Evolutionary conservation across 2,329 filamentous ascomycete genomes (phyloP), one percentile per base, ranked within the genome.

Genomic region (Aureobasidium sp.): DNA sequence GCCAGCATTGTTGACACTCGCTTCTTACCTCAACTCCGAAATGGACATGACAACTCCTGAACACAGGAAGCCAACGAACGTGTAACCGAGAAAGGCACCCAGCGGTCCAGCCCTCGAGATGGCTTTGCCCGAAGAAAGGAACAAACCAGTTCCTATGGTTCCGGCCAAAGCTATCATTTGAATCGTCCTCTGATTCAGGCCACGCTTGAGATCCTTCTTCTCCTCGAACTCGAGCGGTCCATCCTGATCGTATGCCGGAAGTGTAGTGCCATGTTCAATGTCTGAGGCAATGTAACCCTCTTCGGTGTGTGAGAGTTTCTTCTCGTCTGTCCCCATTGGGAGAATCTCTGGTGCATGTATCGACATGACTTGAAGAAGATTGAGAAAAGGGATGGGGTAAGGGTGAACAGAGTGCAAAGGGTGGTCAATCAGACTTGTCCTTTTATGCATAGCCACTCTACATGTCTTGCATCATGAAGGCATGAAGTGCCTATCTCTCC

Each of bases 101-200:
- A 61, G 31, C 3, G 58, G 58, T 14, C 58, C 58, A 40, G 47
- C 42, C 22, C 48, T 29, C 5, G 45, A 29, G 47, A 61, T 50
- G 5, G 58, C 48, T 15, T 42, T 50, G n/a, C 58, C 58, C 3
- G 48, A 50, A 4, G 42, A 47, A 15, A 61, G 12, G n/a, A 61
- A 61, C 9, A 61, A 33, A 17, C 58, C 58, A 8, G 58, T 61
- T 45, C 56, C 56, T 5, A 59, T 59, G 7, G 56, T 56, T 15
- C 88, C 87, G 68, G 87, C 87, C 61, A 90, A 87, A 66, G 87
- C 87, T 73, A 84, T 84, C 79, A 84, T 82, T 66, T 79, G 79
- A 64, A 83, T 80, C 62, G 82, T 81, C 60, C 81, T 74, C 48
- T 80, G 77, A 65, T 80, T 78, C 14, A 83, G 72, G 40, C 79